Percentiles rank a stretch among this genome's conserved stretches.
These are phyloP conservation scores for Triadica sebifera DNA, from an alignment of 345 rosid species.

Conservation along the genomic window DNA sequence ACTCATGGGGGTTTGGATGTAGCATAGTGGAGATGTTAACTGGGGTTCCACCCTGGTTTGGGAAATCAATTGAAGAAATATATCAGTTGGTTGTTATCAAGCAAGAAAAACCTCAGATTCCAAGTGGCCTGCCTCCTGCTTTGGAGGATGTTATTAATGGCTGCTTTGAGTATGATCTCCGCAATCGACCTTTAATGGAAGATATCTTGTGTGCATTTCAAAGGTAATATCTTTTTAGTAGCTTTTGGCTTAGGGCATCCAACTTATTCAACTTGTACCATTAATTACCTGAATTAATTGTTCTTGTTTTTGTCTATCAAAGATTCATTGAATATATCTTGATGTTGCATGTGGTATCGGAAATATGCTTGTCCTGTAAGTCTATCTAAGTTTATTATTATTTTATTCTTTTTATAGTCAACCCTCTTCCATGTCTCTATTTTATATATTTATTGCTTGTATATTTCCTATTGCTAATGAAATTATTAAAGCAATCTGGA, in stretches of 20 bases:
- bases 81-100: slow-evolving; percentile 43
- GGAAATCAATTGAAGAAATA: slow-evolving; percentile 45
- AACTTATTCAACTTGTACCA: neutral
- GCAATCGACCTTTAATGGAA: slow-evolving; percentile 42
- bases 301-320: neutral
- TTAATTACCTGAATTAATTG: neutral
- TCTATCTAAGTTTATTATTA: neutral
- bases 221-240: slow-evolving; percentile 33
- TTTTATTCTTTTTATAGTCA: neutral
- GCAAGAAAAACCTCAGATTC: slow-evolving; percentile 44
- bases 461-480: neutral
- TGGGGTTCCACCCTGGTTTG: slow-evolving; percentile 53
- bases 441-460: neutral
- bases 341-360: neutral
- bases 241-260: neutral
- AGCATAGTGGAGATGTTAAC: slow-evolving; percentile 52
- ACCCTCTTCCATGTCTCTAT: neutral
- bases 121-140: slow-evolving; percentile 51
- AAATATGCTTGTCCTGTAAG: neutral
- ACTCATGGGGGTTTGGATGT: slow-evolving; percentile 57
- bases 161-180: slow-evolving; percentile 50
- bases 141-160: slow-evolving; percentile 45
- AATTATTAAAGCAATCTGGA: neutral
- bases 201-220: slow-evolving; percentile 46
- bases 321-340: neutral